Base-by-base conservation (phyloP, 2,329 filamentous ascomycete species). In the Xylariaceae sp. region DNA sequence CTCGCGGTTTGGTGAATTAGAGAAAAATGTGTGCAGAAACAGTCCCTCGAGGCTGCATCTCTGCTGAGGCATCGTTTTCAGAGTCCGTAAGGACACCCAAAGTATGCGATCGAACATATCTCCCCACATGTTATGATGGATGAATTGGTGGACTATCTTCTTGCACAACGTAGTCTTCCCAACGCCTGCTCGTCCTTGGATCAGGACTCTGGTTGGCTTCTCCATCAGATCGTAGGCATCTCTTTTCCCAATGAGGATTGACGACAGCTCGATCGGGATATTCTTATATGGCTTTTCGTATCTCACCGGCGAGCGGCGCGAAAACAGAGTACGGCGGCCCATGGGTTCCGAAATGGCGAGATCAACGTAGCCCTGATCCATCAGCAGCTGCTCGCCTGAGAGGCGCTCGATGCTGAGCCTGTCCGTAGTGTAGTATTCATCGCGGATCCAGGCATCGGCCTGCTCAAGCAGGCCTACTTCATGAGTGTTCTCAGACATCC, bases 1-100 rank as follows among this genome's bases (percentile, higher is more conserved):
- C 12, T 39, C 9, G 5, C 45, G 16, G 51, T 58, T 37, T 8
- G 62, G 22, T 51, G 73, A 73, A 26, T 72, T 64, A 16, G 71
- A 62, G 37, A 53, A 36, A 16, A 34, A 53, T 3, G 47, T 15
- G 16, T 41, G 18, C 16, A 43, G 36, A 19, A 53, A 41, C 15
- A 49, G 15, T 3, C 7, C 12, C 4, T 36, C 6, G 10, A 41
- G 8, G 15, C 2, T 34, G 10, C 44, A 46, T 26, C 26, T 26
- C 44, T 43, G 39, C 1, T 22, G 19, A 15, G 22, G 29, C 8
- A 13, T 48, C 12, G 12, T 32, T 8, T 55, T 55, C 9, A 55
- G 40, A 0, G 22, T 36, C 18, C 53, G 43, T 41, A 55, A 29
- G 2, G 53, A 48, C 5, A 55, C 26, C 26, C 26, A 26, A 26